Base-by-base conservation (phyloP, 164 flowering plant genomes). In the Buxus sempervirens region DNA sequence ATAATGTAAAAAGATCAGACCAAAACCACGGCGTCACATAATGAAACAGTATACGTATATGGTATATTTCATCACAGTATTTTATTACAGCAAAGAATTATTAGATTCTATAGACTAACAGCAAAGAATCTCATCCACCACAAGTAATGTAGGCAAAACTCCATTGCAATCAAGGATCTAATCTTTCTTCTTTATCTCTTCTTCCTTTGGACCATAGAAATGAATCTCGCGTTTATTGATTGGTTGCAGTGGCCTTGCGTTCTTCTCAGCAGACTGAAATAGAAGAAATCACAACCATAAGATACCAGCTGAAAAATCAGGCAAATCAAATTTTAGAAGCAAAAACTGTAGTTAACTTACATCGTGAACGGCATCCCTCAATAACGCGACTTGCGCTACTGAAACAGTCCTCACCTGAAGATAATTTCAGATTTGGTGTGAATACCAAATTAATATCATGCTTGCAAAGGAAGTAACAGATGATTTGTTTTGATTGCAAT, bases 301-400 rank as follows among this genome's bases (percentile, higher is more conserved):
- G 36, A 61, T 32, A 32, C 7, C 5, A 32, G 38, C 7, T 32
- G 38, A 32, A 32, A 32, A 32, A 3, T 3, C 45, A 13, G 41
- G 38, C n/a, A 61, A 10, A n/a, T n/a, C n/a, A n/a, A n/a, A n/a
- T n/a, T n/a, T n/a, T n/a, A n/a, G n/a, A n/a, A n/a, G n/a, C n/a
- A n/a, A n/a, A n/a, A n/a, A n/a, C n/a, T n/a, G n/a, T 45, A 4
- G 51, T 1, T 45, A 7, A 72, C 82, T 75, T 69, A 79, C 82
- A 58, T 76, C 79, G 58, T 79, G 74, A 15, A 79, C 79, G 8
- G 77, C 81, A 16, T 59, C 71, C 53, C 82, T 54, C 23, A 79
- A 59, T 32, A 70, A 54, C 56, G 21, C 64, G 24, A 76, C 71
- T 76, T 79, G 82, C 28, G 56, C 66, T 66, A 51, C 62, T 53